Percentiles rank a stretch among this genome's conserved stretches.
Conservation (phyloP, 2,329 filamentous ascomycete genomes). For the Diaporthe amygdali region DNA sequence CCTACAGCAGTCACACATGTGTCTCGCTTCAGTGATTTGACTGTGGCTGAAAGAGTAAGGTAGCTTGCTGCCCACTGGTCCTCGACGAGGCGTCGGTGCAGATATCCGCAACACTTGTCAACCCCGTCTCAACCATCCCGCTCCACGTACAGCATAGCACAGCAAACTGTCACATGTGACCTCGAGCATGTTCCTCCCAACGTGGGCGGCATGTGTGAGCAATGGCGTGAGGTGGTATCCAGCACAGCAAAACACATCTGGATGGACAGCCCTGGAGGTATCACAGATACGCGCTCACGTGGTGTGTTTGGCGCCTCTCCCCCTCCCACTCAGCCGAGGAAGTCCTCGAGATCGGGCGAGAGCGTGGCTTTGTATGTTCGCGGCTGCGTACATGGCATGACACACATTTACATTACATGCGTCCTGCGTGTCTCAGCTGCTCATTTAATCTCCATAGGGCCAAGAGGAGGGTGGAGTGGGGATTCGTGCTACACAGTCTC, state of each 20-base stretch:
- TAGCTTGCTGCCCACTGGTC: neutral
- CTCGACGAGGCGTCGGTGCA: neutral
- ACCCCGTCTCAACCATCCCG: neutral
- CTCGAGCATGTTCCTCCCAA: too few relatives aligned
- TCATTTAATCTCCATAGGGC: slow-evolving; percentile 9
- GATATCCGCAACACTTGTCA: neutral
- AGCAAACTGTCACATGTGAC: neutral
- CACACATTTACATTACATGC: slow-evolving; percentile 1
- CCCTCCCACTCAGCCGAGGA: too few relatives aligned
- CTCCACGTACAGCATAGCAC: neutral
- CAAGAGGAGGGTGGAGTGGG: neutral
- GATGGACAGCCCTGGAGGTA: neutral
- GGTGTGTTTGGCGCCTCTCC: too few relatives aligned
- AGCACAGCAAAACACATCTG: neutral
- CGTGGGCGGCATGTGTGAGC: neutral
- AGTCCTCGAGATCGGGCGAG: too few relatives aligned
- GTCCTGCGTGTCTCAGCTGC: slow-evolving; percentile 13
- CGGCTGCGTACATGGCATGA: neutral
- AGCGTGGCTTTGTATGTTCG: neutral
- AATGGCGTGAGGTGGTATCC: too few relatives aligned
- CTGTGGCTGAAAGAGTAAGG: neutral
- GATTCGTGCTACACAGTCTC: neutral
- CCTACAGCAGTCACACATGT: neutral
- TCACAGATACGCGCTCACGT: neutral
- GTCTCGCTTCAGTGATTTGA: neutral